Percentiles rank a stretch among this genome's conserved stretches.
These are phyloP conservation scores for Exophiala alcalophila DNA, from an alignment of 2,329 filamentous ascomycete genomes.

Conservation along the genomic window DNA sequence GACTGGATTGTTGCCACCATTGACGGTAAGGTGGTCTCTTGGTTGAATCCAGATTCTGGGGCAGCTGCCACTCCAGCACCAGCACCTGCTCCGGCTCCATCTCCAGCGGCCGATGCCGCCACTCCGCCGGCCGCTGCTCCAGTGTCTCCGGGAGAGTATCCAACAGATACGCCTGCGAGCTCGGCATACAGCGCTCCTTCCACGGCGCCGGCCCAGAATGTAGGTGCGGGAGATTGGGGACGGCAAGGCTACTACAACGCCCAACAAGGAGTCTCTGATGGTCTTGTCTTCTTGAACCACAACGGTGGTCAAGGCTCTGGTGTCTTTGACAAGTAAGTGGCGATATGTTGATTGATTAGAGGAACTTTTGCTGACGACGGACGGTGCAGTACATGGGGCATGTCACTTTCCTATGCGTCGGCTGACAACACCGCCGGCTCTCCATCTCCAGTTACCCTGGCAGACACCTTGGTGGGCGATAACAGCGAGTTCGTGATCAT, in stretches of 20 bases:
- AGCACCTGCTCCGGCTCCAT: slow-evolving; percentile 5
- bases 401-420: slow-evolving; percentile 56
- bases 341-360: background rate
- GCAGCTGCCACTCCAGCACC: slow-evolving; percentile 11
- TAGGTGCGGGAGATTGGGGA: slow-evolving; percentile 37
- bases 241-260: slow-evolving; percentile 51
- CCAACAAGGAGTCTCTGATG: slow-evolving; percentile 44
- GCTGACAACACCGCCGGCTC: slow-evolving; percentile 48
- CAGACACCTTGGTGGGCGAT: slow-evolving; percentile 50
- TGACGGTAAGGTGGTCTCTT: slow-evolving; percentile 56
- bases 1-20: slow-evolving; percentile 58
- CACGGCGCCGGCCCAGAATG: slow-evolving; percentile 14
- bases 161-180: no score
- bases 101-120: slow-evolving; percentile 3
- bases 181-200: slow-evolving; percentile 4
- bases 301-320: slow-evolving; percentile 56
- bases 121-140: slow-evolving; percentile 1
- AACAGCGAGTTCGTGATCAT: slow-evolving; percentile 53
- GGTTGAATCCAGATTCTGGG: slow-evolving; percentile 54
- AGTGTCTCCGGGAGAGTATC: slow-evolving; percentile 40
- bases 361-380: slow-evolving; percentile 23
- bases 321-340: slow-evolving; percentile 49
- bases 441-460: slow-evolving; percentile 49
- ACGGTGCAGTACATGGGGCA: slow-evolving; percentile 48
- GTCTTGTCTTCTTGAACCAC: slow-evolving; percentile 59